phyloP scores from a whole-genome alignment of 129 eudicot species.

The Flaveria brownii region DNA sequence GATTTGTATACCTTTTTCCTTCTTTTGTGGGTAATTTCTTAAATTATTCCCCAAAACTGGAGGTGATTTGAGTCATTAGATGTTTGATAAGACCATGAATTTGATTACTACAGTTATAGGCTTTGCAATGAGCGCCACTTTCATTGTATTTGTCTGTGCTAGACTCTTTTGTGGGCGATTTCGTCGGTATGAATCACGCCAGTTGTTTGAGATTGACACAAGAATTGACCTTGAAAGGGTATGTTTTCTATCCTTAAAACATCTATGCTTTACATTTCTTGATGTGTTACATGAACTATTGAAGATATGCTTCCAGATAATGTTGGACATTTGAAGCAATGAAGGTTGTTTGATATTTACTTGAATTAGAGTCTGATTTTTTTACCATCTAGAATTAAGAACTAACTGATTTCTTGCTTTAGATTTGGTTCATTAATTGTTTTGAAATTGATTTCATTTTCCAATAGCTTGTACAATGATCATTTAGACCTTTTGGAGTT shows the following conservation, averaged over 20 bases:
- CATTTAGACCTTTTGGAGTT: constrained; percentile 4
- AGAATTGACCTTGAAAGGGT: constrained; percentile 92
- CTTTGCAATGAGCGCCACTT: constrained; percentile 96
- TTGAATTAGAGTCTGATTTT: background rate
- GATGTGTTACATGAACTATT: background rate
- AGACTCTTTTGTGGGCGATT: constrained; percentile 89
- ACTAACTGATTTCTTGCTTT: constrained; percentile 15
- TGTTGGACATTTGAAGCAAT: background rate
- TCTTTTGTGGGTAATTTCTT: constrained; percentile 13
- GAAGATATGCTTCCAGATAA: constrained; percentile 3
- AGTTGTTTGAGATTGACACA: constrained; percentile 65
- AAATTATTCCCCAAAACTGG: background rate
- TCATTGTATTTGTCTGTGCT: constrained; percentile 88
- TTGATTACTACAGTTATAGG: constrained; percentile 84
- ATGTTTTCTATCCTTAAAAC: constrained; percentile 26
- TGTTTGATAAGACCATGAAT: constrained; percentile 75
- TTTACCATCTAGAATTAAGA: constrained; percentile 7
- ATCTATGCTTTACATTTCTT: constrained; percentile 1
- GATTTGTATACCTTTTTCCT: background rate
- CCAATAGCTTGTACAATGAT: constrained; percentile 19
- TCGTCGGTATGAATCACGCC: constrained; percentile 55
- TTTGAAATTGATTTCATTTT: constrained; percentile 1
- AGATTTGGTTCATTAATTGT: background rate
- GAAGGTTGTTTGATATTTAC: constrained; percentile 16
- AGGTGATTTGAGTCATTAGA: constrained; percentile 32